Base-by-base conservation (phyloP, 2,329 filamentous ascomycete species). In the Thermoascus crustaceus region DNA sequence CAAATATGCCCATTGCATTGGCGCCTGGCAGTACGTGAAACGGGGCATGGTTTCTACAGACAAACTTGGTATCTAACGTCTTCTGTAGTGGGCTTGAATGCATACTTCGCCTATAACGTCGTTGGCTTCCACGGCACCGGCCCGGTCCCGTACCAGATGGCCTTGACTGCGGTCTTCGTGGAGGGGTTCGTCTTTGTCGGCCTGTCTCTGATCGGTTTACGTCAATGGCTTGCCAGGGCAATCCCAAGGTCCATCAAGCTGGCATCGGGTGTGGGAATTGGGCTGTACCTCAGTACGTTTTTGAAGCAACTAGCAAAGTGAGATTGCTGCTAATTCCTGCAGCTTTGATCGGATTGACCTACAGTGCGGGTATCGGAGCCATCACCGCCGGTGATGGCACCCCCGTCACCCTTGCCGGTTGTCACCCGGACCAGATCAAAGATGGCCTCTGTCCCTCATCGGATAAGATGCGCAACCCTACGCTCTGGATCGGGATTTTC, bases 401-500 rank as follows among this genome's bases (percentile, higher is more conserved):
- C 0, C 86, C 86, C 1, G 63, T 86, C 18, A 76, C 84, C 43
- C 68, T 93, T 26, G 85, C 82, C 1, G 86, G 85, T 17, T 94
- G 86, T 48, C 69, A 74, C 0, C 50, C 68, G 0, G 69, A 79
- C 30, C 69, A 44, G 43, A 60, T 47, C 36, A 45, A 53, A 21
- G 14, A 43, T 1, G 81, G 80, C 7, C 50, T 75, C 5, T 91
- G 85, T 55, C 73, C 75, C 0, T 64, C 67, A 32, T 66, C 67
- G 13, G 67, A 74, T 36, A 87, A 87, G 71, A 89, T 94, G 85
- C 77, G 84, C 41, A 85, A 74, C 51, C 83, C 85, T 1, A 77
- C 80, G 16, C 76, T 93, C 75, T 94, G 86, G 86, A 72, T 93
- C 34, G 86, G 85, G 23, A 87, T 93, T 49, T 91, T 93, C 68